Evolutionary conservation across 805 yeast genomes (phyloP).

Genomic region (Candida sithepensis): DNA sequence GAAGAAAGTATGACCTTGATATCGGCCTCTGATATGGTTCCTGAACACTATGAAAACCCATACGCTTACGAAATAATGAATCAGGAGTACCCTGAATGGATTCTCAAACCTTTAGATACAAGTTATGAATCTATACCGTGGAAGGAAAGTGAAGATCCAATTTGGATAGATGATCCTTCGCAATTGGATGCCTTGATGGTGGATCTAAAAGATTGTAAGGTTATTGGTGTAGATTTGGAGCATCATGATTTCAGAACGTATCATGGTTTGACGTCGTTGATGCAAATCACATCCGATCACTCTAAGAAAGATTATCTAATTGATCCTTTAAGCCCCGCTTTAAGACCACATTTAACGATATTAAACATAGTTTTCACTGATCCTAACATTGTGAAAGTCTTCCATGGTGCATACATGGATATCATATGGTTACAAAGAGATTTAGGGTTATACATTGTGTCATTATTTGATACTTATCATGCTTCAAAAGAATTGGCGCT

Average conservation of each 20-base stretch:
- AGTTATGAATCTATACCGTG: conserved; percentile 52
- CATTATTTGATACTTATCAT: conserved; percentile 87
- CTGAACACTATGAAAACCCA: conserved; percentile 74
- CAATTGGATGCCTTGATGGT: conserved; percentile 51
- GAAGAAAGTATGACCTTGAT: conserved; percentile 46
- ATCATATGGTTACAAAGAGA: conserved; percentile 96
- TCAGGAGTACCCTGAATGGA: conserved; percentile 62
- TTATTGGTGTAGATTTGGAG: conserved; percentile 90
- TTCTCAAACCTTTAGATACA: conserved; percentile 45
- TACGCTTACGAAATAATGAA: conserved; percentile 69
- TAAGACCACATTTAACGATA: conserved; percentile 64
- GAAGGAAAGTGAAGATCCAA: conserved; percentile 50
- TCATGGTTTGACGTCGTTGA: conserved; percentile 84
- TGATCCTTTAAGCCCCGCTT: conserved; percentile 63
- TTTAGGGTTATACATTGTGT: conserved; percentile 84
- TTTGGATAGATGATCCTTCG: conserved; percentile 66
- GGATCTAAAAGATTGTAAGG: conserved; percentile 47
- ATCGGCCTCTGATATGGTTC: conserved; percentile 37
- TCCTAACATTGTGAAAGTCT: conserved; percentile 78
- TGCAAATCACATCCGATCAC: conserved; percentile 80
- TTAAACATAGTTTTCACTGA: conserved; percentile 77
- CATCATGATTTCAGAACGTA: conserved; percentile 92
- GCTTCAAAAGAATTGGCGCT: conserved; percentile 80
- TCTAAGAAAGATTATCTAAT: conserved; percentile 65
- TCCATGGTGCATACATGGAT: conserved; percentile 97